phyloP scores from a whole-genome alignment of 2,329 filamentous ascomycete species.

The Shiraia sp. region DNA sequence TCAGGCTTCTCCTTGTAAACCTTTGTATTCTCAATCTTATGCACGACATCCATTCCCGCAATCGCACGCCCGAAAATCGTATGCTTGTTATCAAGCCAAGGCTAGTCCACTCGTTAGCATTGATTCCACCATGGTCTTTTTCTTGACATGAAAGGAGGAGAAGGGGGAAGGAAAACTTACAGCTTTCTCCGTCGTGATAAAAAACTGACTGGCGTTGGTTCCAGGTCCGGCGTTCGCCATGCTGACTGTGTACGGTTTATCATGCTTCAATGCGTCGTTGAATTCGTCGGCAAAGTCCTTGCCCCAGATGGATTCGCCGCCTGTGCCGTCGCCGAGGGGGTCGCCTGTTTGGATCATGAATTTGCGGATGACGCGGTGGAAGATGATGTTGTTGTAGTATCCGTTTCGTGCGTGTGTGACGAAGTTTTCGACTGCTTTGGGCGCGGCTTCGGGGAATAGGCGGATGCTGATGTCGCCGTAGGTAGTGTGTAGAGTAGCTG shows the following conservation, averaged over 20 bases:
- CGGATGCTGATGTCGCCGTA: constrained; percentile 93
- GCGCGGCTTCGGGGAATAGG: constrained; percentile 89
- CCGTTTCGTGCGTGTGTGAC: constrained; percentile 85
- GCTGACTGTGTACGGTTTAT: constrained; percentile 93
- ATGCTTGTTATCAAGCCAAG: constrained; percentile 95
- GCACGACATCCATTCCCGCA: constrained; percentile 89
- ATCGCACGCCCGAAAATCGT: constrained; percentile 93
- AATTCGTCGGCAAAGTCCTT: constrained; percentile 93
- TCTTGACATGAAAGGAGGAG: neutral
- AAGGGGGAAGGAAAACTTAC: constrained; percentile 53
- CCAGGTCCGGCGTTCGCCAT: constrained; percentile 98
- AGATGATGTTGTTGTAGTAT: constrained; percentile 97
- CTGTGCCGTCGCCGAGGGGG: constrained; percentile 84
- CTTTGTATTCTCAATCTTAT: constrained; percentile 90
- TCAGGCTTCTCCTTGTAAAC: constrained; percentile 92
- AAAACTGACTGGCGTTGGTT: constrained; percentile 96
- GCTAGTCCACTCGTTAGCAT: constrained; percentile 52
- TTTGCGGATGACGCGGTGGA: constrained; percentile 94
- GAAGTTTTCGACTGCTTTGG: constrained; percentile 96
- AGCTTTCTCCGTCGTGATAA: constrained; percentile 96
- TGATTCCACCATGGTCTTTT: neutral
- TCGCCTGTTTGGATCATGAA: constrained; percentile 97
- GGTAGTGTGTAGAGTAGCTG: constrained; percentile 86
- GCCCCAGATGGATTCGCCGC: constrained; percentile 92
- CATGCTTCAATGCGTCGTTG: constrained; percentile 77